Base-by-base conservation (phyloP, 2,329 filamentous ascomycete species). In the Colletotrichum tamarilloi region DNA sequence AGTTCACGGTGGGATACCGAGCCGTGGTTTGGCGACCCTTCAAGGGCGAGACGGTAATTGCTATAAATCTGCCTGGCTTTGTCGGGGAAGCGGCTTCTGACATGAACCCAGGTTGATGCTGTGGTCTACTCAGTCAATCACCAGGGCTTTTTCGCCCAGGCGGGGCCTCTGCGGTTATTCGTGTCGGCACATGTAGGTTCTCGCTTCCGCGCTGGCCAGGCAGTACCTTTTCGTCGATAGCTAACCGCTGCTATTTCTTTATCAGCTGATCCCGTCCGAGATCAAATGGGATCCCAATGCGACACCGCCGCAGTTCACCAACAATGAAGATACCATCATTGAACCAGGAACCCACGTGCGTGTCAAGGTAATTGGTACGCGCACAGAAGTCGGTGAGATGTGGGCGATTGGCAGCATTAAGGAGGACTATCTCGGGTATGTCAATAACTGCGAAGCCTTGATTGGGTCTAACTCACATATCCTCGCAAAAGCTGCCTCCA, bases 381-480 rank as follows among this genome's bases (percentile, higher is more conserved):
- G 97, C 83, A 95, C 94, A 76, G 97, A 98, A 82, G 94, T 98
- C 64, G 95, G 94, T 75, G 93, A 94, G 81, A 97, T 99, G 90
- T 98, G 94, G 89, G 97, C 96, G 49, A 97, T 99, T 82, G 97
- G 95, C 74, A 98, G 95, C 77, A 98, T 99, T 86, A 98, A 97
- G 85, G 96, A 93, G 80, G 91, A 93, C 80, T 93, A 92, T 79
- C 87, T 93, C 53, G 91, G 91, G 91, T 92, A 87, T 76, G 82
- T 80, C 52, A 52, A 42, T 14, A 24, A 26, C 46, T 24, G 32
- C 68, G 32, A 46, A 57, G 9, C 7, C 5, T 14, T 62, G 35
- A 11, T 14, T 53, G 16, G 32, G 58, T 28, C 38, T 75, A 30
- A 55, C 73, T 76, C 62, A 76, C 69, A 60, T 65, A 71, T n/a